Base-by-base conservation (phyloP, 2,329 filamentous ascomycete genomes). In the Colletotrichum brevisporum region DNA sequence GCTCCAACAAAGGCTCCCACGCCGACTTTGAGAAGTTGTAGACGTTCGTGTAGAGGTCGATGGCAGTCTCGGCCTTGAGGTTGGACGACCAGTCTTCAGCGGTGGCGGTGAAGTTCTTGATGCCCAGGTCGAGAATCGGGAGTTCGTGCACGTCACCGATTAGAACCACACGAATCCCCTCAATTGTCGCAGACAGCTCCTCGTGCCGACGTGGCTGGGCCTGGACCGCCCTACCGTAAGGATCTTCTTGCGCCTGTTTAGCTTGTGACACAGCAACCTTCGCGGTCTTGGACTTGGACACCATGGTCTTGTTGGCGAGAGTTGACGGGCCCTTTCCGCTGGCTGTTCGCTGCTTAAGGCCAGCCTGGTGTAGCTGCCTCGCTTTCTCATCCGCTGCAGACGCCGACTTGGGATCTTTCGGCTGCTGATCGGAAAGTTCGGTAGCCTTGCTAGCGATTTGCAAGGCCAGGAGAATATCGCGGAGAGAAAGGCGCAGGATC, bases 21-120 rank as follows among this genome's bases (percentile, higher is more conserved):
- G 94, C 94, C 0, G 96, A 99, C 79, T 99, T 99, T 15, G 96
- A 96, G 81, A 99, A 99, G 80, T 99, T 99, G 85, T 97, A 99
- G 27, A 99, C 92, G 75, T 98, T 99, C 74, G 97, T 89, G 79
- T 97, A 97, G 72, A 95, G 94, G 71, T 98, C 94, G 55, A 99
- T 91, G n/a, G 90, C 92, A 0, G 94, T 93, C 76, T 98, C 94
- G 0, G 94, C 95, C 75, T 91, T 94, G 79, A 99, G 86, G 24
- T 91, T 92, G 5, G 91, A 91, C 1, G 95, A 95, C 96, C 96
- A 99, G 77, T 99, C 94, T 73, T 92, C 90, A 4, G 97, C 93
- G 53, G 92, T 90, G 3, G 95, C 88, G 5, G 90, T 92, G 76
- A 98, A 98, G 62, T 91, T 91, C 81, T 97, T 97, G 75, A 99